Evolutionary conservation across 352 stramenopile species (phyloP), one percentile per base, ranked within the genome.

Genomic region (Globisporangium middletonii): DNA sequence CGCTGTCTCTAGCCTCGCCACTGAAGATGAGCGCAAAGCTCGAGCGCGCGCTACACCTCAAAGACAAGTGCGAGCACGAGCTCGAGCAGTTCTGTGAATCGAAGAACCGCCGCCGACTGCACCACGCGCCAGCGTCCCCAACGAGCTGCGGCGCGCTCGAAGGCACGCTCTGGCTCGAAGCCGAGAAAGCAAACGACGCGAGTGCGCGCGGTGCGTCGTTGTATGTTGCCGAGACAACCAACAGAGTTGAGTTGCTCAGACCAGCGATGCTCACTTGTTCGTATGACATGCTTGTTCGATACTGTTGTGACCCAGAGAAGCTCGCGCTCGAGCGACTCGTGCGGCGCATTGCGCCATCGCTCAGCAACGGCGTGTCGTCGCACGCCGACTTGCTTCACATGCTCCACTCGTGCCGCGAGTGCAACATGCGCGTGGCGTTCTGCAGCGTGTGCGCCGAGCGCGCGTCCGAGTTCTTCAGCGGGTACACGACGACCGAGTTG

Each of bases 391-490:
- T 91, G 46, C 66, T 91, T 27, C 75, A 84, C 50, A 27, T 73
- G 47, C 66, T 91, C 19, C 71, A 88, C 60, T 50, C 50, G 12
- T 90, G 80, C 53, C 64, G 56, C 23, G 55, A 70, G n/a, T 91
- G 80, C 60, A 74, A 69, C 50, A 68, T 69, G 27, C 80, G 80
- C 50, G 56, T 77, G 38, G 68, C 68, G 4, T 89, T 88, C 69
- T 91, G 80, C 30, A 12, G 50, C 16, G 42, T 63, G 2, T 91
- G 80, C 59, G 62, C 70, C 2, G 60, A 65, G 23, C 76, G 73
- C 26, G 69, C 78, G 18, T 72, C 66, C 63, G 80, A 88, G 57
- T 91, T 84, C 67, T 89, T 89, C 50, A 69, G 62, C 5, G 75
- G 74, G 4, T 84, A 82, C 63, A 72, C 78, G 7, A 62, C 60